phyloP scores from a whole-genome alignment of 345 rosid species.

The Hibiscus trionum region DNA sequence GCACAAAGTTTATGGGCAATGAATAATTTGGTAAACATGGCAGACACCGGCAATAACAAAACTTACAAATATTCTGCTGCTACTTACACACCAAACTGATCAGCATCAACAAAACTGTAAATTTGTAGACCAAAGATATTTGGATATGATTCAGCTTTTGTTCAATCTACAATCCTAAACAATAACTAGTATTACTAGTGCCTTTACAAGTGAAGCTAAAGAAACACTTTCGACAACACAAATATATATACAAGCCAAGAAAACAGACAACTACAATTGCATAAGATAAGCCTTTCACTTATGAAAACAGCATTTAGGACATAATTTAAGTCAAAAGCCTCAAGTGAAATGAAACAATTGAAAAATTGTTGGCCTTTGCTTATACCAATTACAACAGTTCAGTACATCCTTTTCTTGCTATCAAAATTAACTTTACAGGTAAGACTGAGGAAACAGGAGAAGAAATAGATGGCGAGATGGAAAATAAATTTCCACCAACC shows the following conservation, averaged over 20 bases:
- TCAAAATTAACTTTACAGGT: slow-evolving; percentile 70
- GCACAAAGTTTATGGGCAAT: too few species aligned
- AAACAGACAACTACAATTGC: not conserved
- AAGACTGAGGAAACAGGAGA: slow-evolving; percentile 11
- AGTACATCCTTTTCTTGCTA: slow-evolving; percentile 40
- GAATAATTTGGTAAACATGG: too few species aligned
- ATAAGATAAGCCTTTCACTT: not conserved
- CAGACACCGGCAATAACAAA: too few species aligned
- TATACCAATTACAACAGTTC: slow-evolving; percentile 50
- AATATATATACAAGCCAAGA: not conserved
- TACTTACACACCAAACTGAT: too few species aligned
- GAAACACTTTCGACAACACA: not conserved
- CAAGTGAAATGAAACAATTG: slow-evolving; percentile 18
- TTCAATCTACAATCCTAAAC: too few species aligned
- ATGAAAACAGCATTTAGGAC: slow-evolving; percentile 9
- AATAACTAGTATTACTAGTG: too few species aligned
- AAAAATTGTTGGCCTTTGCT: slow-evolving; percentile 19
- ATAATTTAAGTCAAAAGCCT: not conserved
- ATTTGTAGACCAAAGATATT: too few species aligned
- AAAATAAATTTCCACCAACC: too few species aligned
- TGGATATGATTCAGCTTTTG: too few species aligned
- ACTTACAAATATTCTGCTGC: too few species aligned
- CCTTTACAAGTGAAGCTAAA: not conserved
- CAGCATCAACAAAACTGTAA: too few species aligned
- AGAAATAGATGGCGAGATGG: too few species aligned